Evolutionary conservation across 108 stramenopile genomes (phyloP).

Genomic region (Pelagomonas calceolata): DNA sequence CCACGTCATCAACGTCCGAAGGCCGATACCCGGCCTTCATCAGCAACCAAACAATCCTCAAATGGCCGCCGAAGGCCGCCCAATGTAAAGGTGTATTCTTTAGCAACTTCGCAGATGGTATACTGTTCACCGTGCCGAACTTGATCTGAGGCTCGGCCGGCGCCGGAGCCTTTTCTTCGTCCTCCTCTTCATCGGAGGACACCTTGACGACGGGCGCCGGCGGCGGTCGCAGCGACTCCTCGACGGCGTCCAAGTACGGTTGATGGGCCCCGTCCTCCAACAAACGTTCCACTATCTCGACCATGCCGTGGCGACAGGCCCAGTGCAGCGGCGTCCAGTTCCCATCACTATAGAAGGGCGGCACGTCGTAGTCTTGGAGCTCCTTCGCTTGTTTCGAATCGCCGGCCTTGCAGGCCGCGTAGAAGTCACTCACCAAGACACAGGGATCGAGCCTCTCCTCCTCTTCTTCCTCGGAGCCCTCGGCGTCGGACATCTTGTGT

Average conservation of each 20-base stretch:
- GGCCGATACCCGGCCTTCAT: conserved; percentile 24
- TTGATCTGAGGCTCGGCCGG: no score
- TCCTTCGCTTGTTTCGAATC: conserved; percentile 9
- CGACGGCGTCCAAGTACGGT: not conserved
- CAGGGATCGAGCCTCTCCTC: conserved; percentile 8
- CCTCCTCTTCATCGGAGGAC: no score
- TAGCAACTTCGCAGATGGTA: not conserved
- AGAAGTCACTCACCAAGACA: conserved; percentile 7
- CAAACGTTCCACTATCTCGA: conserved; percentile 2
- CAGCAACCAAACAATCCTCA: conserved; percentile 17
- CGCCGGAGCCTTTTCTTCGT: no score
- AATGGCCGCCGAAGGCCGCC: conserved; percentile 14
- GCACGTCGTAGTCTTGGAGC: conserved; percentile 13
- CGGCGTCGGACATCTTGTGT: no score
- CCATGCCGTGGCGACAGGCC: conserved; percentile 22
- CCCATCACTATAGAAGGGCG: conserved; percentile 9
- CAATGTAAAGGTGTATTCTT: conserved; percentile 12
- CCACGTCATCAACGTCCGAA: conserved; percentile 24
- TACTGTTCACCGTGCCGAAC: not conserved
- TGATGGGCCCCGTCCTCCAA: not conserved
- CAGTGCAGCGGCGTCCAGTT: conserved; percentile 23
- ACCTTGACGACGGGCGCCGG: no score
- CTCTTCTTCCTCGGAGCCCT: conserved; percentile 7
- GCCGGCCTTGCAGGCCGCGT: conserved; percentile 20
- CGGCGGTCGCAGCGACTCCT: no score